phyloP scores from a whole-genome alignment of 192 early-diverging fungal species.

The Gaertneriomyces semiglobifer region DNA sequence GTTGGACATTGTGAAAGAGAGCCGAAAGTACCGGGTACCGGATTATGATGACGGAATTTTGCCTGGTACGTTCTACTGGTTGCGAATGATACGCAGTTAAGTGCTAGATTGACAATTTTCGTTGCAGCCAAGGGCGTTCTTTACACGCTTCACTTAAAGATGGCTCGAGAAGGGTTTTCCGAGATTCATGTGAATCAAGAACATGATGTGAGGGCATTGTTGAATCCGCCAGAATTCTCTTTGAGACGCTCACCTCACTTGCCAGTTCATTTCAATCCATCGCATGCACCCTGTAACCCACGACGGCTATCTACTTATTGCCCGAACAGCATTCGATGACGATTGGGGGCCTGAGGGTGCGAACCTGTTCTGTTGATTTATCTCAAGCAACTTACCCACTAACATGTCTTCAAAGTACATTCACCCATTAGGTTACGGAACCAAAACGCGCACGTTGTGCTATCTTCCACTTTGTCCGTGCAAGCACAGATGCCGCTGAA shows the following conservation, averaged over 20 bases:
- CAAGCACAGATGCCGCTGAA: constrained; percentile 21
- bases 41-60: constrained; percentile 58
- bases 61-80: constrained; percentile 38
- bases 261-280: constrained; percentile 86
- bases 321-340: constrained; percentile 76
- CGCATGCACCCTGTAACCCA: constrained; percentile 86
- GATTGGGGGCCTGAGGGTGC: constrained; percentile 17
- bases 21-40: constrained; percentile 67
- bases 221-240: neutral
- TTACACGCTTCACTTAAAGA: constrained; percentile 73
- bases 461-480: constrained; percentile 38
- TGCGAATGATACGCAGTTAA: no score
- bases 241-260: no score
- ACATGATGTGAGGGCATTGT: constrained; percentile 57
- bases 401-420: constrained; percentile 27
- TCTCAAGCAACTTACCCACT: no score
- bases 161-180: constrained; percentile 77
- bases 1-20: constrained; percentile 86
- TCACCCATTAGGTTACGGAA: constrained; percentile 47
- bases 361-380: no score
- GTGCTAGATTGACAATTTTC: neutral
- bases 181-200: constrained; percentile 98
- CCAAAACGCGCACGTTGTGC: constrained; percentile 45
- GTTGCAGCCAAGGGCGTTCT: constrained; percentile 65
- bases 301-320: constrained; percentile 88